Conservation (phyloP, 139 green algal genomes). For the Tetradesmus lagerheimii region DNA sequence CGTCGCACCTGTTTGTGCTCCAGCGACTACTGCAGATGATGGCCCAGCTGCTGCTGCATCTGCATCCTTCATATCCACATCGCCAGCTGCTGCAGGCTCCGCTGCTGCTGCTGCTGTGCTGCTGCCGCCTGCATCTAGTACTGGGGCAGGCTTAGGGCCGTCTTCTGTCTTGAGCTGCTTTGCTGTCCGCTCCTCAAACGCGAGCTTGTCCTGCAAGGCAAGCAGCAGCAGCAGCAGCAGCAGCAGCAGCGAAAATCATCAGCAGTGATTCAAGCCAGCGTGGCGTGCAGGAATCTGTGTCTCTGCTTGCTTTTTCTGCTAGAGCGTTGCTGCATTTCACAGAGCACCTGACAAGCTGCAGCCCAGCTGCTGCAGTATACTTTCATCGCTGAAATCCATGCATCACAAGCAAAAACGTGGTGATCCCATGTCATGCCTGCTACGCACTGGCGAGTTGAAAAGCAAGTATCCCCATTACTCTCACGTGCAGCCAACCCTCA, state of each 20-base stretch:
- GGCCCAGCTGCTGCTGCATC: conserved; percentile 24
- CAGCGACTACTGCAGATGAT: background rate
- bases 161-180: conserved; percentile 42
- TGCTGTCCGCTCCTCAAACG: conserved; percentile 24
- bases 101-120: conserved; percentile 19
- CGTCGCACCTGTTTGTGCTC: conserved; percentile 45
- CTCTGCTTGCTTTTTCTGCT: too few relatives aligned
- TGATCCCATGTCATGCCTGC: too few relatives aligned
- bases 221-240: background rate
- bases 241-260: too few relatives aligned
- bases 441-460: too few relatives aligned
- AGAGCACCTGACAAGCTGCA: too few relatives aligned
- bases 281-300: too few relatives aligned
- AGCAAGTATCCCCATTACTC: too few relatives aligned
- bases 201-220: conserved; percentile 15
- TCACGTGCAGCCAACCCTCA: too few relatives aligned
- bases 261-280: background rate
- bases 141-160: conserved; percentile 5
- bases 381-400: too few relatives aligned
- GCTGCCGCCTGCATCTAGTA: conserved; percentile 18
- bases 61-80: conserved; percentile 76
- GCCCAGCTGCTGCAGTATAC: too few relatives aligned
- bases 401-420: too few relatives aligned
- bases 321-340: too few relatives aligned
- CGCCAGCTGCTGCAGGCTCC: conserved; percentile 28